Conservation (phyloP, 2,329 filamentous ascomycete species). For the Fusarium pininemorale region DNA sequence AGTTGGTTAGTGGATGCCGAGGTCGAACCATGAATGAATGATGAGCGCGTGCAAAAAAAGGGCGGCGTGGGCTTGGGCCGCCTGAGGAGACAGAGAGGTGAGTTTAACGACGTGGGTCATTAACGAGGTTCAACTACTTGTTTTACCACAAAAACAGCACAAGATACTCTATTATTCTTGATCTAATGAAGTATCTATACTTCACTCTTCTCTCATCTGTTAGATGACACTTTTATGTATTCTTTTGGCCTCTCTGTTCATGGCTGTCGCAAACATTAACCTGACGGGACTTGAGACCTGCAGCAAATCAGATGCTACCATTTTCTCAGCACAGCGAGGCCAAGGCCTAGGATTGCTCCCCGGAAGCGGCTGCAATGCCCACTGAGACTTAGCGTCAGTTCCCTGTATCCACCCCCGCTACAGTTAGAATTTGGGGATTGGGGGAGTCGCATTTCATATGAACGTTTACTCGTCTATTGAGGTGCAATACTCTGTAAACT, state of each 20-base stretch:
- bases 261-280: constrained; percentile 1
- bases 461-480: background rate
- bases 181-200: background rate
- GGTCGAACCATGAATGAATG: constrained; percentile 31
- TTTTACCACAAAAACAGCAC: background rate
- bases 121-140: background rate
- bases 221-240: background rate
- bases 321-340: constrained; percentile 40
- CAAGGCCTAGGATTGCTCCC: constrained; percentile 22
- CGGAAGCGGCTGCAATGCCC: constrained; percentile 34
- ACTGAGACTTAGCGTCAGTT: constrained; percentile 29
- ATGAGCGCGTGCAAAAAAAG: constrained; percentile 26
- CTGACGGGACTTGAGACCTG: constrained; percentile 2
- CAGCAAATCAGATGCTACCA: constrained; percentile 41
- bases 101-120: constrained; percentile 7
- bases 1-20: constrained; percentile 29
- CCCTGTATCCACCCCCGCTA: constrained; percentile 36
- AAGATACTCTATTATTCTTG: background rate
- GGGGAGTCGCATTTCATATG: background rate
- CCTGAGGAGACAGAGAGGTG: background rate
- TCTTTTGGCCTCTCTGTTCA: background rate
- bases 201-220: background rate
- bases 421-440: constrained; percentile 17
- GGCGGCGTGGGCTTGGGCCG: constrained; percentile 9
- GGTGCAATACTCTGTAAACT: background rate